Evolutionary conservation across 83 land plant genomes (phyloP), one percentile per base, ranked within the genome.

Genomic region (Picea abies): DNA sequence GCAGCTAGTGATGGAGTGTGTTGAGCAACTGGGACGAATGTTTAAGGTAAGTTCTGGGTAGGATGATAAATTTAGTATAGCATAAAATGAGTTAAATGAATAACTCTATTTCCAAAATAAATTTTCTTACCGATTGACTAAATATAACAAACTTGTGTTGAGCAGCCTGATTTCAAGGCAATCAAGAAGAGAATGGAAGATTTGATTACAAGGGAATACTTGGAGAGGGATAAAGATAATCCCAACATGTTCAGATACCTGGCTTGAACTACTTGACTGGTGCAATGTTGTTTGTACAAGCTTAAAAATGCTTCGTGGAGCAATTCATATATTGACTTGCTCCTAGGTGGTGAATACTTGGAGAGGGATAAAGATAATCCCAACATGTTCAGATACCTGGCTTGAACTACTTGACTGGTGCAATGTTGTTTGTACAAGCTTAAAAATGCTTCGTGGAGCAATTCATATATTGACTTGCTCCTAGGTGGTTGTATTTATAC

Each of bases 111-210:
- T 71, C 2, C 79, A 17, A 72, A 56, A 23, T 0, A 52, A 76
- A 56, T 52, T 20, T 4, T 11, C 26, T 26, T 44, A 29, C 5
- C 69, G 10, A 60, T 62, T 73, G 44, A 61, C 67, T 19, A 44
- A 2, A 35, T 69, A 60, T 60, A 60, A 32, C 3, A 22, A 56
- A 14, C 25, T 22, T 22, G 39, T 62, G 44, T 82, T 69, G 2
- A 68, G 87, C 93, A 94, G 94, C 96, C 96, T 67, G 96, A 94
- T 70, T 85, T 94, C 71, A 94, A 90, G 83, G 90, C 92, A 62
- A 94, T 94, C 82, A 94, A 94, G 85, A 92, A 90, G 88, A 61
- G 94, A 75, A 92, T 94, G 76, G 96, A 94, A 82, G 96, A 94
- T 78, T 80, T 94, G 19, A 94, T 94, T 68, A 87, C 89, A 17